These are phyloP conservation scores for Sporormia fimetaria DNA, from an alignment of 495 filamentous ascomycete genomes.

Conservation along the genomic window DNA sequence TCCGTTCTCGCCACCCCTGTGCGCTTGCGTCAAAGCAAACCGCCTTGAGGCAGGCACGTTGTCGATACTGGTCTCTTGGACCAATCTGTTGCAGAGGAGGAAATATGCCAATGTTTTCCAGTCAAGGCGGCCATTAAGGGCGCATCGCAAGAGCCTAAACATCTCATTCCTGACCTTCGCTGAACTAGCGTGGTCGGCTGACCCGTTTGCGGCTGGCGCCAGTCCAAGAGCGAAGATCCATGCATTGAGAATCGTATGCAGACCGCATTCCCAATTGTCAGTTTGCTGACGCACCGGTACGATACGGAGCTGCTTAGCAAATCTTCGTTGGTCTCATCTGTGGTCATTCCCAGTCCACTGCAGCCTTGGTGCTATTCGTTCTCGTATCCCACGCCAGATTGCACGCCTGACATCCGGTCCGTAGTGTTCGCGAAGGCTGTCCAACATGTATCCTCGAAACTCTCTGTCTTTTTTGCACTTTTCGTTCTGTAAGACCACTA, in stretches of 20 bases:
- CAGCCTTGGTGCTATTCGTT: no score
- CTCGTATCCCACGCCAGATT: no score
- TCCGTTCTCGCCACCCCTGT: no score
- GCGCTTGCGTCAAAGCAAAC: no score
- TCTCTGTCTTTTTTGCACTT: background rate
- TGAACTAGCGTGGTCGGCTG: background rate
- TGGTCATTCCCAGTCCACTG: no score
- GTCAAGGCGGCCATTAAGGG: slow-evolving; percentile 8
- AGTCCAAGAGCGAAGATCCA: slow-evolving; percentile 18
- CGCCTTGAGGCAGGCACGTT: slow-evolving; percentile 3
- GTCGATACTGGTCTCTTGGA: background rate
- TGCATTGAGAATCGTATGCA: slow-evolving; percentile 11
- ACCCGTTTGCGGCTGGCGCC: slow-evolving; percentile 1
- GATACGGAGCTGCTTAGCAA: background rate
- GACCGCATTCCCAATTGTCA: slow-evolving; percentile 6
- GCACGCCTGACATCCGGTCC: no score
- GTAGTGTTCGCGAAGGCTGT: background rate
- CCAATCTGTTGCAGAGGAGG: slow-evolving; percentile 5
- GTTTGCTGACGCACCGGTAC: slow-evolving; percentile 1
- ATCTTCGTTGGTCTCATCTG: background rate
- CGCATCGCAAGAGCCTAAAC: background rate
- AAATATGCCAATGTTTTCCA: slow-evolving; percentile 5
- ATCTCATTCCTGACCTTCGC: no score
- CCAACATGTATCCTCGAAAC: background rate
- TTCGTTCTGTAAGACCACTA: background rate